phyloP scores from a whole-genome alignment of 306 rosid species.

The Cicer arietinum region DNA sequence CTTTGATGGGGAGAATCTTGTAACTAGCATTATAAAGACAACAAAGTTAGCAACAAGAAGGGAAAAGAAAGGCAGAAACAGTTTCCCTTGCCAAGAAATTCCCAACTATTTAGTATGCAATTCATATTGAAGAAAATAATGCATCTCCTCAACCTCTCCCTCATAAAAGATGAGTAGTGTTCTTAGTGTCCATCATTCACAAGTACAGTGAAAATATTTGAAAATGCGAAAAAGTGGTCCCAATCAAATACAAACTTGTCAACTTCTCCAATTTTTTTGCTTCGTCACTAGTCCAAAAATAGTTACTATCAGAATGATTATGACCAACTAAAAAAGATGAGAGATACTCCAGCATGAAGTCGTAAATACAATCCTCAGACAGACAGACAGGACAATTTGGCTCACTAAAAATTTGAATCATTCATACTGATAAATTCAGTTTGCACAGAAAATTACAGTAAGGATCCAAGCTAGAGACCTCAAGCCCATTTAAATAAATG shows the following conservation, averaged over 20 bases:
- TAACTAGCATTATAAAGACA: constrained; percentile 40
- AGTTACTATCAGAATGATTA: constrained; percentile 15
- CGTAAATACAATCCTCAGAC: background rate
- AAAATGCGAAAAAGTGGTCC: constrained; percentile 13
- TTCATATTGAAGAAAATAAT: constrained; percentile 19
- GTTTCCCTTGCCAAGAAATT: constrained; percentile 13
- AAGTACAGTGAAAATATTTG: constrained; percentile 9
- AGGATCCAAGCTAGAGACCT: constrained; percentile 11
- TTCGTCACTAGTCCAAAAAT: background rate
- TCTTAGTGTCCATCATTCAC: background rate
- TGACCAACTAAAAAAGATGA: constrained; percentile 17
- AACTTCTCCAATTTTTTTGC: constrained; percentile 2
- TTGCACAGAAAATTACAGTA: constrained; percentile 19
- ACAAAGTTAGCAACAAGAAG: constrained; percentile 11
- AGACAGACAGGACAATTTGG: constrained; percentile 15
- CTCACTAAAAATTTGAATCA: constrained; percentile 25
- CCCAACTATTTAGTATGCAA: background rate
- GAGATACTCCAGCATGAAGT: background rate
- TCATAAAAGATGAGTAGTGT: background rate
- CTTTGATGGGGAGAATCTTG: constrained; percentile 63
- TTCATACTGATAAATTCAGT: constrained; percentile 19
- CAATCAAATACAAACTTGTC: constrained; percentile 21
- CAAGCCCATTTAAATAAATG: constrained; percentile 16
- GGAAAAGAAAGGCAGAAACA: constrained; percentile 24
- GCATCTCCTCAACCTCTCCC: constrained; percentile 8